Percentiles rank a stretch among this genome's conserved stretches.
These are phyloP conservation scores for Elongisporangium prolatum DNA, from an alignment of 352 stramenopile genomes.

Conservation along the genomic window DNA sequence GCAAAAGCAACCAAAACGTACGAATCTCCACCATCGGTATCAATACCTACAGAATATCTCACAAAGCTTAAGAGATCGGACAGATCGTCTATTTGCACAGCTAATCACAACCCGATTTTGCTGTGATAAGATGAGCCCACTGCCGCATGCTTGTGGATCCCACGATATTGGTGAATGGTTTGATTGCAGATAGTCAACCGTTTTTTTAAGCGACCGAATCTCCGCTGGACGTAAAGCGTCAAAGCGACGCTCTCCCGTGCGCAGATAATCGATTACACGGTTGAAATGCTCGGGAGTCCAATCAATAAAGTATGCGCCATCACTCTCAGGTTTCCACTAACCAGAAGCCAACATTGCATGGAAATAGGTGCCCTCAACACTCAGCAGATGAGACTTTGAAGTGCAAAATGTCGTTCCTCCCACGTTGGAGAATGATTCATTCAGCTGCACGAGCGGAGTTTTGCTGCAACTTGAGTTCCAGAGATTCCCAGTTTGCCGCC, in stretches of 20 bases:
- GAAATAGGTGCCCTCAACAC: not conserved
- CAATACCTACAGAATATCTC: not conserved
- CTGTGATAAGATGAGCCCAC: not conserved
- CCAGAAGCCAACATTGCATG: not conserved
- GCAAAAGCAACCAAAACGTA: not conserved
- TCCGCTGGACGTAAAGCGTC: not conserved
- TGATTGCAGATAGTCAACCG: not conserved
- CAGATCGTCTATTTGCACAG: not conserved
- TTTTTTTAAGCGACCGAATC: not conserved
- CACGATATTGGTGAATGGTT: not conserved
- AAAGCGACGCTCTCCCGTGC: not conserved
- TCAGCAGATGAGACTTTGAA: not conserved
- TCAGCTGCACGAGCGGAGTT: not conserved
- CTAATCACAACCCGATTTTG: not conserved
- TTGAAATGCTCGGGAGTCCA: not conserved
- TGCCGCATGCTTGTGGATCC: not conserved
- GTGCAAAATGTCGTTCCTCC: not conserved
- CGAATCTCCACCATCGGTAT: not conserved
- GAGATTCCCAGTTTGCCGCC: not conserved
- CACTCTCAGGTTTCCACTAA: not conserved
- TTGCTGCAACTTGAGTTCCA: not conserved
- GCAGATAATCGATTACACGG: not conserved
- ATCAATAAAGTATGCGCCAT: not conserved
- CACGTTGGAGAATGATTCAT: not conserved
- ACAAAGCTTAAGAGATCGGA: not conserved